Base-by-base conservation (phyloP, 257 asterid species). In the Eucommia ulmoides region DNA sequence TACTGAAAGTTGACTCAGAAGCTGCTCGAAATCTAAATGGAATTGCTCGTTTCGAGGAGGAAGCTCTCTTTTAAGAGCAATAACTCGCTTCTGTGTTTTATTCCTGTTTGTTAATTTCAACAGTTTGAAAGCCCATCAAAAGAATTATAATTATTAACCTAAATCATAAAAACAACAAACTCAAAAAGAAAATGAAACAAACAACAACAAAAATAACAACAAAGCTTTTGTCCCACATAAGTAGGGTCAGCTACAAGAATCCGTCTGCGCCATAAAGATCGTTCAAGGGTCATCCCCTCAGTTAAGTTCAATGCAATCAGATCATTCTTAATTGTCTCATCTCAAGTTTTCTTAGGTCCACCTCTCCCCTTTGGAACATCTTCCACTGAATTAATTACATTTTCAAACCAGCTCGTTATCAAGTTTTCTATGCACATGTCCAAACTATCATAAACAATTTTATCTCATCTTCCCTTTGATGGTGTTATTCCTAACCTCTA, bases 31-130 rank as follows among this genome's bases (percentile, higher is more conserved):
- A 60, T 86, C 94, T 60, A 70, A 50, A 38, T 82, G 78, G 50
- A 89, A 85, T 61, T 85, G 94, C 64, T 89, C 96, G 46, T 89
- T 82, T 45, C 77, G 86, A 20, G 98, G 98, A 58, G 98, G 98
- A 62, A 82, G 80, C 35, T 76, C 88, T 74, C 85, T 78, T 67
- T 80, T 86, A 45, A 83, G 67, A 56, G 98, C 96, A 65, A 81
- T 89, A 60, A 89, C 71, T 24, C 98, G 89, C 78, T 83, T 89
- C 67, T 80, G 93, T 33, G 93, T 62, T 80, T 81, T 86, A 71
- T 86, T 89, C 83, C 98, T 89, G 81, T 58, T 22, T 51, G 58
- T 56, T 56, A 29, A 44, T 17, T 25, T 20, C 5, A 25, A 19
- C 8, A 44, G 35, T 16, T n/a, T 12, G 20, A 11, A 38, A 15